These are phyloP conservation scores for Piromyces sp. DNA, from an alignment of 192 early-diverging fungal genomes.

Conservation along the genomic window DNA sequence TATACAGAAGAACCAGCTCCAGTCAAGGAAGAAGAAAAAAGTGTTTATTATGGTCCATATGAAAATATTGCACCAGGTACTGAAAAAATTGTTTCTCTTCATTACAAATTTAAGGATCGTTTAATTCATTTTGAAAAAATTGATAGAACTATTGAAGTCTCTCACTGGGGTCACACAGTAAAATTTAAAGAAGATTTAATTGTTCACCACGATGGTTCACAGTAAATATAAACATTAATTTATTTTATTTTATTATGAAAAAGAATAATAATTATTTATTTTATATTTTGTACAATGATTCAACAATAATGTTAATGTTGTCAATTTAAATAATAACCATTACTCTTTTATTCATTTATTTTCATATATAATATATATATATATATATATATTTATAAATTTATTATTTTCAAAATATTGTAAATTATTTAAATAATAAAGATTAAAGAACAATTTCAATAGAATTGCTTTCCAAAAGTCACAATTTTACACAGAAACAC, in stretches of 20 bases:
- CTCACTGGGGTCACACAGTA: conserved; percentile 67
- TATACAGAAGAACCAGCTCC: neutral
- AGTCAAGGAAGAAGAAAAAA: neutral
- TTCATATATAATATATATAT: too few species aligned
- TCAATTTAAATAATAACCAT: too few species aligned
- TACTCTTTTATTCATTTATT: too few species aligned
- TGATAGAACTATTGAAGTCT: conserved; percentile 57
- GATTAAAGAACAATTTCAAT: conserved; percentile 46
- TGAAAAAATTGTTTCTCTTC: neutral
- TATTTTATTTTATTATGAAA: too few species aligned
- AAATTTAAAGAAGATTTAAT: conserved; percentile 65
- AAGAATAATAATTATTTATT: too few species aligned
- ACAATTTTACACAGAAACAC: conserved; percentile 17
- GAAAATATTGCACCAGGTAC: neutral
- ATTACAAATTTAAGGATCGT: neutral
- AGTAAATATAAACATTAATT: conserved; percentile 36
- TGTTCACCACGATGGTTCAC: conserved; percentile 56
- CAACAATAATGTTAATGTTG: too few species aligned
- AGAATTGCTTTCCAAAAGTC: conserved; percentile 42
- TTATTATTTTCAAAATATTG: too few species aligned
- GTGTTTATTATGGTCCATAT: neutral
- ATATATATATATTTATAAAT: too few species aligned
- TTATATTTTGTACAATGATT: too few species aligned
- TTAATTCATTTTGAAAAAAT: conserved; percentile 19
- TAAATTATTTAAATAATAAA: too few species aligned